Evolutionary conservation across 1,284 basidiomycete species (phyloP), one percentile per base, ranked within the genome.

Genomic region (Trichosporon inkin): DNA sequence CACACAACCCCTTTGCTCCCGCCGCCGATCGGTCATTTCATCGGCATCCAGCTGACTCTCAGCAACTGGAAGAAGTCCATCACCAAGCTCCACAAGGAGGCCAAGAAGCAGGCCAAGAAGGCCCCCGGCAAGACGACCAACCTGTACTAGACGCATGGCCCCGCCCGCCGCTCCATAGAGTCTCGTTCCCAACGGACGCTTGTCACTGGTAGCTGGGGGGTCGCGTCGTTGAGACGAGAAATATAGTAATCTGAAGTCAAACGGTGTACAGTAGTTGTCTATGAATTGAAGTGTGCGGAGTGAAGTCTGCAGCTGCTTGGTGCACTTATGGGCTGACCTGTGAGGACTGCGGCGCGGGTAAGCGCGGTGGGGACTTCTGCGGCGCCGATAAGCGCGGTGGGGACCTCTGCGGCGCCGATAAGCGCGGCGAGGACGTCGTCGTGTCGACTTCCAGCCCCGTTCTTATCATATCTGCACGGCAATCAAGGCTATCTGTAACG

Each of bases 41-140:
- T 32, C 28, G 28, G 28, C 28, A 32, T 5, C 28, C 28, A 32
- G n/a, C 11, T 37, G 7, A 34, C 51, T 8, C 47, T 32, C 22
- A 39, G 47, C 71, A 72, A 72, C 57, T 79, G 78, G 78, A 77
- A 78, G 72, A 79, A 79, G 68, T 72, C 73, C 64, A 74, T 79
- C 55, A 58, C 59, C 55, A 78, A 79, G 68, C 72, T 77, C 38
- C 76, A 77, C 62, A 73, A 71, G 64, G 77, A 74, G 39, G 72
- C 65, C 62, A 73, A 75, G 66, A 77, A 76, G 65, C 66, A 65
- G 40, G 67, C 70, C 59, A 78, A 76, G 72, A 66, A 67, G 62
- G 65, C 65, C 61, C 67, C 68, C 51, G 64, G 71, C 17, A 65
- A 61, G 47, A 67, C 61, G 16, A 66, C 65, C 61, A 75, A 71